Percentiles rank a stretch among this genome's conserved stretches.
Evolutionary conservation across 2,329 filamentous ascomycete genomes (phyloP).

Genomic region (Trichoderma sp.): DNA sequence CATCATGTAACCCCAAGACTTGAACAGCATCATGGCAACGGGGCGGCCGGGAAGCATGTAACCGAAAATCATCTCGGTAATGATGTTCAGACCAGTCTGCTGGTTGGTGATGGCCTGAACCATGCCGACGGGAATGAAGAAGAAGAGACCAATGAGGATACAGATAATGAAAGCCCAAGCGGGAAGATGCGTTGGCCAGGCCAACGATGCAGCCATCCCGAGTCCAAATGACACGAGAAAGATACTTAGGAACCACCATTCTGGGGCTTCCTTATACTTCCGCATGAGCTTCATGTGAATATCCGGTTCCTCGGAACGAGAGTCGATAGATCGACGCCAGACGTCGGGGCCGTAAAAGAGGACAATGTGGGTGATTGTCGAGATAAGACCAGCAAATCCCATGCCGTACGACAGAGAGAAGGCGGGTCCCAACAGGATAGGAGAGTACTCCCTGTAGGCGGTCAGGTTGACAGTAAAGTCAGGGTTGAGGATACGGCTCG

Average conservation of each 20-base stretch:
- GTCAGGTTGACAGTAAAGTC: conserved; percentile 55
- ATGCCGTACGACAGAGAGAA: conserved; percentile 59
- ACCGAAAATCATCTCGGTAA: conserved; percentile 51
- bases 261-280: conserved; percentile 55
- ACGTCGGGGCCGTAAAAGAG: conserved; percentile 57
- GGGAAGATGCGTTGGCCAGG: conserved; percentile 44
- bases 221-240: conserved; percentile 53
- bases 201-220: conserved; percentile 37
- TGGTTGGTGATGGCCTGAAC: conserved; percentile 52
- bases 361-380: conserved; percentile 53
- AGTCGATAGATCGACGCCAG: conserved; percentile 34
- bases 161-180: conserved; percentile 47
- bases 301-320: conserved; percentile 47
- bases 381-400: conserved; percentile 56
- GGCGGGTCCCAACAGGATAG: conserved; percentile 54
- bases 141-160: conserved; percentile 43
- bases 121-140: conserved; percentile 47
- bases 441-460: conserved; percentile 60
- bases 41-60: conserved; percentile 51
- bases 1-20: conserved; percentile 49
- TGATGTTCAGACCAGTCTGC: conserved; percentile 50
- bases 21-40: conserved; percentile 54
- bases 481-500: conserved; percentile 53
- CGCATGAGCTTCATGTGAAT: conserved; percentile 58
- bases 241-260: conserved; percentile 58